phyloP scores from a whole-genome alignment of 371 early-diverging fungal species.

The Saksenaea oblongispora region DNA sequence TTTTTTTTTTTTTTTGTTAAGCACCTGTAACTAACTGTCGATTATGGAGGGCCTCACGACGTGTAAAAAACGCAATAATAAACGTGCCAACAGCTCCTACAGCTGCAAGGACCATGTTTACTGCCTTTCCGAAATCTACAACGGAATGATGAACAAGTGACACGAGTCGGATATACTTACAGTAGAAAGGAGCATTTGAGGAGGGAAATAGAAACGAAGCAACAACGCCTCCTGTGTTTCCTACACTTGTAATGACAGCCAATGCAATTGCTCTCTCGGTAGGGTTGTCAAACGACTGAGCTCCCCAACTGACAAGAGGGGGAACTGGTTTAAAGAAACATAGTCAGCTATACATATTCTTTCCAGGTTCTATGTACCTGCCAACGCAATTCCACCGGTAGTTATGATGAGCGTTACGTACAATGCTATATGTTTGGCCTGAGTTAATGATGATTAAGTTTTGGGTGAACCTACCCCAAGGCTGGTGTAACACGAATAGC shows the following conservation, averaged over 20 bases:
- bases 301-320: slow-evolving; percentile 27
- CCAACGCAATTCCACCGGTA: slow-evolving; percentile 12
- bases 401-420: slow-evolving; percentile 19
- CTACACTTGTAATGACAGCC: slow-evolving; percentile 24
- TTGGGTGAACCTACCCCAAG: slow-evolving; percentile 23
- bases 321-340: slow-evolving; percentile 11
- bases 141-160: too few relatives aligned
- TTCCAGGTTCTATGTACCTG: slow-evolving; percentile 27
- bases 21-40: background rate
- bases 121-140: background rate
- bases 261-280: slow-evolving; percentile 32
- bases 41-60: background rate
- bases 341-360: background rate
- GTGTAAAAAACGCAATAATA: background rate
- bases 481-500: slow-evolving; percentile 17
- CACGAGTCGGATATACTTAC: background rate
- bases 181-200: slow-evolving; percentile 21
- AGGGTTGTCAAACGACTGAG: slow-evolving; percentile 23
- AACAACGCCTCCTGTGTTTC: slow-evolving; percentile 26
- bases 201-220: slow-evolving; percentile 30
- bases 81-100: background rate
- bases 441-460: background rate
- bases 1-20: background rate
- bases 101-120: background rate
- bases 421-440: slow-evolving; percentile 10